Conservation (phyloP, 305 asterid species). For the Andrographis paniculata region DNA sequence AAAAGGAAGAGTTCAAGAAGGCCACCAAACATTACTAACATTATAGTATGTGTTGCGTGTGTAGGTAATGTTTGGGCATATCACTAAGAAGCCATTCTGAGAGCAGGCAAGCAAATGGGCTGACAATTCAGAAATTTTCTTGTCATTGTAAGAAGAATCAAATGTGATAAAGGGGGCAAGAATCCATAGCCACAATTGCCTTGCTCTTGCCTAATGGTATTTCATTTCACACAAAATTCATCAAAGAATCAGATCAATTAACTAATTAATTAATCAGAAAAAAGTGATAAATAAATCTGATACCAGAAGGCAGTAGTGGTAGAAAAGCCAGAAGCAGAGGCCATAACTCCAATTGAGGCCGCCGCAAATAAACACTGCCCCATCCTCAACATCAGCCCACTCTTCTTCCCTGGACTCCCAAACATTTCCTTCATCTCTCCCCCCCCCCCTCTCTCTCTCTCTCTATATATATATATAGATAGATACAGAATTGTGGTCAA, state of each 20-base stretch:
- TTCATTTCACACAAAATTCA: too few species aligned
- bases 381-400: conserved; percentile 73
- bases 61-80: too few species aligned
- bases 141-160: too few species aligned
- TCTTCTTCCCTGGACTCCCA: conserved; percentile 83
- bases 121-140: too few species aligned
- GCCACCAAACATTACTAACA: too few species aligned
- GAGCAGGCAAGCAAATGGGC: too few species aligned
- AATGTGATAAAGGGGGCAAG: too few species aligned
- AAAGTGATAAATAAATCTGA: background rate
- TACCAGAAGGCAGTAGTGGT: conserved; percentile 82
- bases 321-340: conserved; percentile 79
- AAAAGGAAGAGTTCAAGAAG: too few species aligned
- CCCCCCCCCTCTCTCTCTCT: conserved; percentile 22
- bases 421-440: conserved; percentile 67
- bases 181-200: too few species aligned
- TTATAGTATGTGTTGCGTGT: too few species aligned
- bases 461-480: conserved; percentile 1
- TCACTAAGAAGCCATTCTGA: too few species aligned
- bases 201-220: too few species aligned
- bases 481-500: conserved; percentile 14
- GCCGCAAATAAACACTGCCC: conserved; percentile 74
- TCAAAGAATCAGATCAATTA: background rate
- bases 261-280: background rate
- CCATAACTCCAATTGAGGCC: conserved; percentile 74